Base-by-base conservation (phyloP, 176 grass and related monocot species). In the Tuctoria greenei region DNA sequence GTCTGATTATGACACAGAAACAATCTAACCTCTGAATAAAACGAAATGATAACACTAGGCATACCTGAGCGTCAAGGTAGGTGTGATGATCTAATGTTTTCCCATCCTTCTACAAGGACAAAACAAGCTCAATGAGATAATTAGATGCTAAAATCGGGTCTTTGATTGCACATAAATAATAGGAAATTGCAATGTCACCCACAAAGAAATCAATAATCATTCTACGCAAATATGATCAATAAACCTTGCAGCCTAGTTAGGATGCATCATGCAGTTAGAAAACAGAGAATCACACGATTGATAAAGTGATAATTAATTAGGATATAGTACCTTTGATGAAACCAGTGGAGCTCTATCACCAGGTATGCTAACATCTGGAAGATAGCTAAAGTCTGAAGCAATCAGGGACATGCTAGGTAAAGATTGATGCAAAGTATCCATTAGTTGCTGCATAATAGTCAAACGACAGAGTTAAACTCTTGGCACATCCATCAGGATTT, bases 381-480 rank as follows among this genome's bases (percentile, higher is more conserved):
- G 88, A 92, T 90, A 98, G 82, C 86, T 94, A 84, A 94, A 98
- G 69, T 98, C 95, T 77, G 95, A 98, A 79, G 88, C 91, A 74
- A 94, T 82, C 82, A 98, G 82, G 34, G 86, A 93, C 95, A 98
- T 98, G 62, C 86, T 92, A 27, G 95, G 95, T 71, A 98, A 79
- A 71, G 91, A 84, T 72, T 78, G 88, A 84, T 98, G 95, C 67
- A 98, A 75, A 70, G 86, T 88, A 75, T 98, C 95, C 77, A 98
- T 51, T 73, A 98, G 68, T 90, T 90, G 81, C 95, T 98, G 89
- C 58, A 67, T 40, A 56, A 26, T 15, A 8, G 47, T 64, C 27
- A 45, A 8, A 64, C 78, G 2, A 79, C 24, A 69, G 1, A n/a
- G 23, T 69, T 3, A 18, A 34, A 52, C 31, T 44, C 60, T 52